These are phyloP conservation scores for Incumbomyces lentus DNA, from an alignment of 2,329 filamentous ascomycete genomes.

Conservation along the genomic window DNA sequence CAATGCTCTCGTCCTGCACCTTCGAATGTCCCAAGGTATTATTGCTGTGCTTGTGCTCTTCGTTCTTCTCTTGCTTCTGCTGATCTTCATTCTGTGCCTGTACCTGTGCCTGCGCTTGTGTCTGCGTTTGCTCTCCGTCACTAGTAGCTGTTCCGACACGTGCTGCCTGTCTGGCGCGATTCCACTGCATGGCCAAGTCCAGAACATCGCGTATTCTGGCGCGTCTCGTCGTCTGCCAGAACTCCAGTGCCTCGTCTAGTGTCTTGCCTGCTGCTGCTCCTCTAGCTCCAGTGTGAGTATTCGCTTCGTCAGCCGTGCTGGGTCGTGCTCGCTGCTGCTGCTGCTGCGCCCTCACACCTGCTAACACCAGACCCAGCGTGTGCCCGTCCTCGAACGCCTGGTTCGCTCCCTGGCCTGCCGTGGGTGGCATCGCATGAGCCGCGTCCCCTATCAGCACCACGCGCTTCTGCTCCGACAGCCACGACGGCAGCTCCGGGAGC, in stretches of 20 bases:
- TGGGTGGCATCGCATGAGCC: conserved; percentile 18
- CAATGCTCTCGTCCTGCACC: background rate
- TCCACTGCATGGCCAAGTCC: background rate
- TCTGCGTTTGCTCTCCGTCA: no score
- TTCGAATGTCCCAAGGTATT: background rate
- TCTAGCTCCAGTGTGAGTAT: no score
- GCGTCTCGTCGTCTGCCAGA: background rate
- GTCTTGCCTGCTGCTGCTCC: background rate
- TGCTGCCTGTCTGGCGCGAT: background rate
- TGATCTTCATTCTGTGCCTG: no score
- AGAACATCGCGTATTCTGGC: background rate
- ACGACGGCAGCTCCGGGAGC: conserved; percentile 13
- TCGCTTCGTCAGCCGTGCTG: no score
- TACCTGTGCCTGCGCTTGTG: no score
- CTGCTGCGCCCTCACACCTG: background rate
- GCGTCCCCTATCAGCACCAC: conserved; percentile 16
- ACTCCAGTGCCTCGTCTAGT: background rate
- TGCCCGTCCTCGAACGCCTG: conserved; percentile 17
- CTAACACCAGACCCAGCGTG: conserved; percentile 7
- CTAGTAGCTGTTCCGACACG: no score
- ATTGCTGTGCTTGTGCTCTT: background rate
- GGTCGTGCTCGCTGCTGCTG: no score
- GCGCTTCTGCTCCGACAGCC: conserved; percentile 10
- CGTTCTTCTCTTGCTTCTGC: no score
- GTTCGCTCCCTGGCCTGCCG: conserved; percentile 14